Percentiles rank a stretch among this genome's conserved stretches.
phyloP scores from a whole-genome alignment of 768 basidiomycete species.

The Tubosaeta brunneosetosa region DNA sequence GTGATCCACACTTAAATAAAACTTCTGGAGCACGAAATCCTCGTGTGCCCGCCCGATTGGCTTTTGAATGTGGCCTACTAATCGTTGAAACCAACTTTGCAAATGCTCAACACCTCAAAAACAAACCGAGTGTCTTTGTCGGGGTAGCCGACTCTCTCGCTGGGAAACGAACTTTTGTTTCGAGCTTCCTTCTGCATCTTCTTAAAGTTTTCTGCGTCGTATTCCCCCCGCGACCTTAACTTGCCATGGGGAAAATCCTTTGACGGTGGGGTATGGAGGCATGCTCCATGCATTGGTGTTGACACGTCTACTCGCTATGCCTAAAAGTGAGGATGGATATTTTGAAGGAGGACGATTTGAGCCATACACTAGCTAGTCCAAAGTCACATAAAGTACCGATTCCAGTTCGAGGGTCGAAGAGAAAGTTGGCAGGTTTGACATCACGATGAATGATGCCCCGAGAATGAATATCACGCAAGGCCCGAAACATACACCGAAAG shows the following conservation, averaged over 20 bases:
- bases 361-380: conserved; percentile 85
- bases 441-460: conserved; percentile 92
- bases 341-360: neutral
- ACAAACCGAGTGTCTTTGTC: conserved; percentile 68
- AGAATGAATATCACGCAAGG: conserved; percentile 81
- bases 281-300: conserved; percentile 46
- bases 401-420: conserved; percentile 82
- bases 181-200: conserved; percentile 59
- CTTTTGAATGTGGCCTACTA: conserved; percentile 73
- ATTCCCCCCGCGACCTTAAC: conserved; percentile 39
- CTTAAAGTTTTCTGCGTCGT: conserved; percentile 48
- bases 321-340: conserved; percentile 2
- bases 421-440: conserved; percentile 96
- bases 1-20: conserved; percentile 87
- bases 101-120: neutral
- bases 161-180: conserved; percentile 43
- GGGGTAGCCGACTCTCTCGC: conserved; percentile 75
- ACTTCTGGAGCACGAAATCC: conserved; percentile 98
- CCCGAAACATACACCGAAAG: conserved; percentile 87
- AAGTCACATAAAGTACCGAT: conserved; percentile 91
- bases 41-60: conserved; percentile 93
- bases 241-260: conserved; percentile 66
- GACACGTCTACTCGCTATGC: conserved; percentile 52
- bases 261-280: conserved; percentile 73
- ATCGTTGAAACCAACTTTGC: neutral